Evolutionary conservation across 208 protist genomes (phyloP), one percentile per base, ranked within the genome.

Genomic region (Trypanosoma mega): DNA sequence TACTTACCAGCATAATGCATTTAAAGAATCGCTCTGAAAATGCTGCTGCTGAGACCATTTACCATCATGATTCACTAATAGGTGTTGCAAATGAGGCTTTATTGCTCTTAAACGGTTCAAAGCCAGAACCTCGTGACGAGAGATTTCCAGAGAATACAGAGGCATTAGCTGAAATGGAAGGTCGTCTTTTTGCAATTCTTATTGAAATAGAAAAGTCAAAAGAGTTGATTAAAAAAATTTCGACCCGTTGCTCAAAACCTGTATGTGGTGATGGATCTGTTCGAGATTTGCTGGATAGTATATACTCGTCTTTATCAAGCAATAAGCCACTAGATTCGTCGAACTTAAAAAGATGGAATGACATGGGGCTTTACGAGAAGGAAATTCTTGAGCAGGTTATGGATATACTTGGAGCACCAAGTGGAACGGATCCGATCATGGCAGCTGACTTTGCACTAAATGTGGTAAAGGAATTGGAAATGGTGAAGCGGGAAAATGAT

Each of bases 401-500:
- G 49, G 80, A 92, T 34, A 75, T 92, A 21, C 68, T 92, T 20
- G 78, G 55, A 14, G 45, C 48, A 27, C 29, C 64, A 44, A 2
- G 36, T 12, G 64, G 29, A 16, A 34, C 18, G n/a, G 18, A 39
- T 21, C 30, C 29, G 8, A 50, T 27, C 47, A 36, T 63, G 20
- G 55, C 30, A 18, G 72, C 76, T 2, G 33, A 58, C 30, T 69
- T 87, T 3, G 66, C 86, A 29, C 54, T 80, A 5, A 58, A 55
- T 12, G 48, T 86, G 8, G 48, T 85, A 18, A 78, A 80, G 39
- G 75, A 87, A n/a, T 58, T 83, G 16, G 85, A 92, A 24, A 48
- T 45, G 4, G 39, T 69, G 0, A 82, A 78, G 57, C 45, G 68
- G 8, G 74, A 82, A 24, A 75, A 72, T 61, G 59, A 65, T 27